These are phyloP conservation scores for Prunus davidiana DNA, from an alignment of 306 rosid species.

Conservation along the genomic window DNA sequence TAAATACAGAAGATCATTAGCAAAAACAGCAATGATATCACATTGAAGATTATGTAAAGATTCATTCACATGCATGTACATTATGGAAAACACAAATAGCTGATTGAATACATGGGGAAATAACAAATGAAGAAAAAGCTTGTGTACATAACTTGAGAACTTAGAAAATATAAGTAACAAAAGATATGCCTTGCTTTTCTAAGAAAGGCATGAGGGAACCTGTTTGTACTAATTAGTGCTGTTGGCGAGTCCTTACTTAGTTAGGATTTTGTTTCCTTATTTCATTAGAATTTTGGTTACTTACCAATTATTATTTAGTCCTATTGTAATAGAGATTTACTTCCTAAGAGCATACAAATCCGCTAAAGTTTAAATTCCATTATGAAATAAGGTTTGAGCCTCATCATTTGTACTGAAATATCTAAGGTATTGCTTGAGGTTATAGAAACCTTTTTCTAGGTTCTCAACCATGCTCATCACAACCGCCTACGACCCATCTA, in stretches of 20 bases:
- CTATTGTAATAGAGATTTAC: too few species aligned
- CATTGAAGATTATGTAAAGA: background rate
- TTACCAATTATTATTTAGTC: too few species aligned
- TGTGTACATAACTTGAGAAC: background rate
- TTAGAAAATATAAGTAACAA: background rate
- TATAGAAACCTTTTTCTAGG: background rate
- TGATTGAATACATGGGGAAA: background rate
- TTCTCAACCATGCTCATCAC: background rate
- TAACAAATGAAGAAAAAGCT: background rate
- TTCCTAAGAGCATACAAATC: background rate
- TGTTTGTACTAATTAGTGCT: background rate
- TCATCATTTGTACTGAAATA: background rate
- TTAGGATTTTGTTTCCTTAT: too few species aligned
- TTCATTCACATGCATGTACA: background rate
- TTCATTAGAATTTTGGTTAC: too few species aligned
- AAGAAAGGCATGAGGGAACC: background rate
- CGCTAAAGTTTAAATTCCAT: background rate
- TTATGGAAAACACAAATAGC: background rate
- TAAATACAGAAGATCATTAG: slow-evolving; percentile 3
- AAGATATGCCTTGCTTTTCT: background rate
- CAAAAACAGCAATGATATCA: slow-evolving; percentile 5
- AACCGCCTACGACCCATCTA: background rate
- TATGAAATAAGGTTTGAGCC: background rate
- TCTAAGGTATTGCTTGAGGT: background rate
- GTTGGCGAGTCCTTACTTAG: too few species aligned